phyloP scores from a whole-genome alignment of 805 yeast species.

The Wickerhamiella lipophila region DNA sequence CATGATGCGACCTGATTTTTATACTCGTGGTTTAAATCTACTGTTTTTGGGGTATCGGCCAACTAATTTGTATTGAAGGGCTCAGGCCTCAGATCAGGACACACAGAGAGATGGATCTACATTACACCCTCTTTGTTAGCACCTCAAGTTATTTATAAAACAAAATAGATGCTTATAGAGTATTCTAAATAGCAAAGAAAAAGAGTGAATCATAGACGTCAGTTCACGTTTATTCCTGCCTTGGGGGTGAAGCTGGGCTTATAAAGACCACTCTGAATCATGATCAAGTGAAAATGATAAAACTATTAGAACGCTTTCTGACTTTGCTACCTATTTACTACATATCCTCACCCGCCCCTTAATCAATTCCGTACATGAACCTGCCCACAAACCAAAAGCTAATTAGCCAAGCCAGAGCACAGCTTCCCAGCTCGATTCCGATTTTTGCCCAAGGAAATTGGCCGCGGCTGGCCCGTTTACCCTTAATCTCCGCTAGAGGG shows the following conservation, averaged over 20 bases:
- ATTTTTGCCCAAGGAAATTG: background rate
- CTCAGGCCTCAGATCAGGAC: too few species aligned
- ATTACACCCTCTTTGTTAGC: background rate
- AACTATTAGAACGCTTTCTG: too few species aligned
- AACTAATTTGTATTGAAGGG: background rate
- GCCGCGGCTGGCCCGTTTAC: background rate
- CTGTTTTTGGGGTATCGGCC: conserved; percentile 15
- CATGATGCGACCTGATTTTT: conserved; percentile 19
- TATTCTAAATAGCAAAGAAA: background rate
- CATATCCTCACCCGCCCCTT: too few species aligned
- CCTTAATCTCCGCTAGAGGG: conserved; percentile 9
- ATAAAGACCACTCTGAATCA: too few species aligned
- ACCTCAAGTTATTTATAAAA: too few species aligned
- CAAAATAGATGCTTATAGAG: background rate
- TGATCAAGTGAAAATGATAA: too few species aligned
- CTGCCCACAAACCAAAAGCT: conserved; percentile 4
- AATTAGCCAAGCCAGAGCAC: background rate
- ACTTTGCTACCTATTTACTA: too few species aligned
- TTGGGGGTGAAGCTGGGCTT: too few species aligned
- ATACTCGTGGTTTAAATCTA: conserved; percentile 14
- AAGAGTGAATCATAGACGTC: too few species aligned
- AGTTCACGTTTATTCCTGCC: too few species aligned
- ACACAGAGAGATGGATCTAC: too few species aligned
- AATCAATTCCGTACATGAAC: conserved; percentile 1
- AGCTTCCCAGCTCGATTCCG: background rate